Evolutionary conservation across 148 eudicot species (phyloP).

Genomic region (Simmondsia chinensis): DNA sequence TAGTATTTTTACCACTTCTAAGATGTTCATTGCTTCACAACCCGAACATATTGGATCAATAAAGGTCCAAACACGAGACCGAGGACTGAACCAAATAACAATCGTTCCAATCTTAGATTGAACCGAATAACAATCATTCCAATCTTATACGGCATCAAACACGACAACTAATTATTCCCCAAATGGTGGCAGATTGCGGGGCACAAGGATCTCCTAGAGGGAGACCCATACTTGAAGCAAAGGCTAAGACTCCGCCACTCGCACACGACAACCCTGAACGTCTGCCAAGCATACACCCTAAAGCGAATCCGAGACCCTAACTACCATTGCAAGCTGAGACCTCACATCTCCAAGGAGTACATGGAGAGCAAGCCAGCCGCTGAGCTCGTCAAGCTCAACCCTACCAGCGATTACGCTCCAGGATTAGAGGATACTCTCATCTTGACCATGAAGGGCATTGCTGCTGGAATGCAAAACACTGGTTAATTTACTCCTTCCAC

Average conservation of each 20-base stretch:
- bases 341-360: constrained; percentile 82
- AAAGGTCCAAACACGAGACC: too few relatives aligned
- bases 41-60: too few relatives aligned
- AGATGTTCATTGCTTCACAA: too few relatives aligned
- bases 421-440: constrained; percentile 97
- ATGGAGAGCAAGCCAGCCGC: constrained; percentile 62
- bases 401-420: constrained; percentile 90
- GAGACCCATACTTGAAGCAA: constrained; percentile 87
- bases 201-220: constrained; percentile 82
- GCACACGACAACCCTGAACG: constrained; percentile 82
- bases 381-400: constrained; percentile 78
- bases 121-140: too few relatives aligned
- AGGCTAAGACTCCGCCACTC: constrained; percentile 74
- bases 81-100: too few relatives aligned
- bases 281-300: constrained; percentile 75
- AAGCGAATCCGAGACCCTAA: constrained; percentile 84
- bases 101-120: too few relatives aligned
- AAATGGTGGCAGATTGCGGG: constrained; percentile 63
- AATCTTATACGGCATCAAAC: too few relatives aligned
- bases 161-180: background rate
- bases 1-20: too few relatives aligned
- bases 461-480: constrained; percentile 97
- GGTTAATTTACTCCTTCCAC: too few relatives aligned
- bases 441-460: constrained; percentile 99
- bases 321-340: constrained; percentile 59